Conservation (phyloP, 2,329 filamentous ascomycete species). For the Zymoseptoria crescenta region DNA sequence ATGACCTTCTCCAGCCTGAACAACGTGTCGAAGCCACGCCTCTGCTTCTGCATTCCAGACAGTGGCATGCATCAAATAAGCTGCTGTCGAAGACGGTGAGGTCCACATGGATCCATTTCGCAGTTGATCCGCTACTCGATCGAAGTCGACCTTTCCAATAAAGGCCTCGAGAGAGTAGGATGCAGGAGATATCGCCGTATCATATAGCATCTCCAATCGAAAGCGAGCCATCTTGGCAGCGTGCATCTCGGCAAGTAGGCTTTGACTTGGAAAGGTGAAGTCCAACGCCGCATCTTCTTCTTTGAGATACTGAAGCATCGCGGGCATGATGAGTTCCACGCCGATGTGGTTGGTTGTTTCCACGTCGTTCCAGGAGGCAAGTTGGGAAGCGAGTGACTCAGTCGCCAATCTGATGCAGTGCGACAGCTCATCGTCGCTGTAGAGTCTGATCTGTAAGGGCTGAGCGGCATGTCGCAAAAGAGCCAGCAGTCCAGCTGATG, state of each 20-base stretch:
- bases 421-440: background rate
- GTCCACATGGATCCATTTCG: background rate
- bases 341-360: background rate
- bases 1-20: background rate
- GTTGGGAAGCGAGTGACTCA: background rate
- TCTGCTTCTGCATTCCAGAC: background rate
- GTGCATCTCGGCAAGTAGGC: background rate
- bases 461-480: background rate
- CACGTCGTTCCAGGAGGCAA: background rate
- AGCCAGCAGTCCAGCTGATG: background rate
- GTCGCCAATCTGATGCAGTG: background rate
- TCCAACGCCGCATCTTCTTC: background rate
- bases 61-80: background rate
- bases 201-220: background rate
- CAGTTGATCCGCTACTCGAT: background rate
- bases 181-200: background rate
- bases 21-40: background rate
- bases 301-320: background rate
- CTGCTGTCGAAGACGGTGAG: background rate
- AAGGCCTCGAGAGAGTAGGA: background rate
- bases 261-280: background rate
- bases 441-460: background rate
- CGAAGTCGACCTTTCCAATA: background rate
- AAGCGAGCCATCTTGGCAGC: background rate
- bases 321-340: background rate